Percentiles rank a stretch among this genome's conserved stretches.
Evolutionary conservation across 768 basidiomycete species (phyloP).

Genomic region (Serendipita sp.): DNA sequence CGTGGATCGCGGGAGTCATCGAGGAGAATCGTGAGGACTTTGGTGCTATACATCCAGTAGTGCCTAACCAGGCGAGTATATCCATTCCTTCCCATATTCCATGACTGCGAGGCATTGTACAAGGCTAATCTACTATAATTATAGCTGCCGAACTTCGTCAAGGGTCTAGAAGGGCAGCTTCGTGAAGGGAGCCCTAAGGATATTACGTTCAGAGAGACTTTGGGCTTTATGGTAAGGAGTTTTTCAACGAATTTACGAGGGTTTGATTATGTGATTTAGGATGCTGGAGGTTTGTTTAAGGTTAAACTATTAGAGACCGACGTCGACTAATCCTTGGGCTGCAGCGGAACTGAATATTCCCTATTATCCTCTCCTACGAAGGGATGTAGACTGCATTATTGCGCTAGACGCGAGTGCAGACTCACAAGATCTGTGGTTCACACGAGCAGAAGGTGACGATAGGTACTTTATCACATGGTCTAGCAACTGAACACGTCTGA

Average conservation of each 20-base stretch:
- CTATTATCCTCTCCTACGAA: constrained; percentile 16
- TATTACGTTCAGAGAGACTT: constrained; percentile 14
- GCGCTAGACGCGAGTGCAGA: constrained; percentile 16
- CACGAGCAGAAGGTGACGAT: constrained; percentile 15
- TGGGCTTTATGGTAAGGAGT: constrained; percentile 16
- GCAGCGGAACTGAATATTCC: constrained; percentile 17
- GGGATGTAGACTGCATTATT: constrained; percentile 16
- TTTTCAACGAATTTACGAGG: background rate
- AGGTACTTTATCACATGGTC: background rate
- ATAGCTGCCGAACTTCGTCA: constrained; percentile 18
- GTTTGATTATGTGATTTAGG: constrained; percentile 7
- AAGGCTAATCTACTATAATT: background rate
- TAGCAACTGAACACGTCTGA: too few species aligned
- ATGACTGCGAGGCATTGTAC: background rate
- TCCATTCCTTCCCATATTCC: background rate
- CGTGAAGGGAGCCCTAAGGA: constrained; percentile 11
- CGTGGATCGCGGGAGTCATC: constrained; percentile 11
- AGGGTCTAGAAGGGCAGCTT: constrained; percentile 13
- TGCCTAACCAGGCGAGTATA: constrained; percentile 14
- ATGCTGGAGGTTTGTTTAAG: constrained; percentile 16
- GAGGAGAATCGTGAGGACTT: constrained; percentile 13
- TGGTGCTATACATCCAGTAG: constrained; percentile 17
- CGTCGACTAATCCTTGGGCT: background rate
- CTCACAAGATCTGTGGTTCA: constrained; percentile 17
- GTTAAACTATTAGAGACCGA: background rate